A percentile compares a stretch with the other conserved stretches of the same genome.
Evolutionary conservation across 805 yeast species (phyloP).

Genomic region (Geotrichum ghanense): DNA sequence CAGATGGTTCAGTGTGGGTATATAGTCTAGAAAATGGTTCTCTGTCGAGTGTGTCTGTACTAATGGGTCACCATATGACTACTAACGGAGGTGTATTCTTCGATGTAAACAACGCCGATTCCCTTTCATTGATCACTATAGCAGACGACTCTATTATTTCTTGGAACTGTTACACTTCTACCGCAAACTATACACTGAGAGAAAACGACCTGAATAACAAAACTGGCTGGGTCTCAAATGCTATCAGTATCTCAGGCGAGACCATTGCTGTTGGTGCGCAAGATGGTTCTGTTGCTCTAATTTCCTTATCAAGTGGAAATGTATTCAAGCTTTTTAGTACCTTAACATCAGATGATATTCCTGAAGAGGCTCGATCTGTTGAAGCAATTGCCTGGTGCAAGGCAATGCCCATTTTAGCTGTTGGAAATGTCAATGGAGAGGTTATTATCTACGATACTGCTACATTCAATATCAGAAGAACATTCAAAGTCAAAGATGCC

Average conservation of each 20-base stretch:
- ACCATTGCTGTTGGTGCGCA: slow-evolving; percentile 72
- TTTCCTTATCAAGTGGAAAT: slow-evolving; percentile 65
- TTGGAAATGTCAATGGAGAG: slow-evolving; percentile 84
- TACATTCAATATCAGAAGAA: slow-evolving; percentile 77
- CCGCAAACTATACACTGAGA: slow-evolving; percentile 40
- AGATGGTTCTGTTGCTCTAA: slow-evolving; percentile 75
- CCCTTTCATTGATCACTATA: slow-evolving; percentile 55
- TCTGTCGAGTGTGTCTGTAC: slow-evolving; percentile 37
- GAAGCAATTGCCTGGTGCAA: slow-evolving; percentile 81
- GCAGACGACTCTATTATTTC: slow-evolving; percentile 77
- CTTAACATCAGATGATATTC: slow-evolving; percentile 44
- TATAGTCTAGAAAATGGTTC: slow-evolving; percentile 63
- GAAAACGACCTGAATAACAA: slow-evolving; percentile 53
- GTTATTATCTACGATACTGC: slow-evolving; percentile 71
- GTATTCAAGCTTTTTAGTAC: slow-evolving; percentile 50
- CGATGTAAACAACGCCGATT: slow-evolving; percentile 45
- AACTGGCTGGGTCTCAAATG: slow-evolving; percentile 82
- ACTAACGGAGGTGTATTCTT: slow-evolving; percentile 74
- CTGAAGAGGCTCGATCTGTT: slow-evolving; percentile 43
- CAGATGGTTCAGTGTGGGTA: slow-evolving; percentile 91
- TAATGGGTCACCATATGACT: slow-evolving; percentile 58
- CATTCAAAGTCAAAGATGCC: slow-evolving; percentile 64
- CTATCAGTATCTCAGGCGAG: slow-evolving; percentile 37
- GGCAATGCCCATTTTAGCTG: slow-evolving; percentile 53
- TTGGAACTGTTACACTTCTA: slow-evolving; percentile 82